Base-by-base conservation (phyloP, 2,329 filamentous ascomycete species). In the Scortechinia acanthostroma region DNA sequence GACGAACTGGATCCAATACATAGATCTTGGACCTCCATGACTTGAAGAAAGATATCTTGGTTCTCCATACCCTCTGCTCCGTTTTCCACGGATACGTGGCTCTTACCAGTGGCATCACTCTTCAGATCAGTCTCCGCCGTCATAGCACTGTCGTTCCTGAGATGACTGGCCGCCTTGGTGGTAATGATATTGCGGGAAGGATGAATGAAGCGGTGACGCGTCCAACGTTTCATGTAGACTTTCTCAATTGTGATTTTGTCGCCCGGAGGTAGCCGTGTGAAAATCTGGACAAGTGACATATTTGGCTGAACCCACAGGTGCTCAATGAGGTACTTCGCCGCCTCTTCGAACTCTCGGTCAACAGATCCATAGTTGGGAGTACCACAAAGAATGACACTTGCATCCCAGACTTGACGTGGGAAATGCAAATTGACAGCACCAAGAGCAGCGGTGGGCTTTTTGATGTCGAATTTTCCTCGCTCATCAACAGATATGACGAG, bases 351-450 rank as follows among this genome's bases (percentile, higher is more conserved):
- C 16, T 60, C 54, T 1, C 47, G 45, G 6, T 58, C 51, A n/a
- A n/a, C n/a, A n/a, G n/a, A n/a, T n/a, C n/a, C n/a, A n/a, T n/a
- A n/a, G n/a, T 20, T n/a, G n/a, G n/a, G n/a, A n/a, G 48, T 45
- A 1, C 64, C 60, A 30, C 48, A 54, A 15, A 69, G 40, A 16
- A 54, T 49, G 1, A 58, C 52, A 15, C 56, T 57, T 21, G 62
- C 58, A 55, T 69, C 66, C 66, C 66, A 69, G 15, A 56, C 57
- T 5, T 57, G 52, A 1, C 48, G 50, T 2, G 65, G 66, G 42
- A 60, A 64, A 43, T 66, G 65, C 2, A 68, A 42, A 47, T 61
- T 62, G 6, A 65, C 58, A 3, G 53, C 53, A 3, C 63, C 64
- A 3, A 68, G 52, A 2, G 48, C 48, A 15, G 48, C 43, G 5